phyloP scores from a whole-genome alignment of 768 basidiomycete species.

The Pleurotus ostreatus region DNA sequence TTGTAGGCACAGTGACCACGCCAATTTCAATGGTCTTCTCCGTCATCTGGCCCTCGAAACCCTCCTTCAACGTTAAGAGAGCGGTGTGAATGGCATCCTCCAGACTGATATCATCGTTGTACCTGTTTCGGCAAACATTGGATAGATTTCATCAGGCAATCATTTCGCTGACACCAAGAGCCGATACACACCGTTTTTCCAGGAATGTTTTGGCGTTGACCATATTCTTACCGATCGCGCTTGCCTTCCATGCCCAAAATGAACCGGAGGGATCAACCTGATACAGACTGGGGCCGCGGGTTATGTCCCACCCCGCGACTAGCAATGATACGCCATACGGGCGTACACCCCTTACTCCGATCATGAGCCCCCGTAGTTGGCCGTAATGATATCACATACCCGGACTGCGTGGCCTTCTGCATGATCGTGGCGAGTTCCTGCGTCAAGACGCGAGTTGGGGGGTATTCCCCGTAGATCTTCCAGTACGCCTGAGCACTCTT shows the following conservation, averaged over 20 bases:
- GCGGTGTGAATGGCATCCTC: slow-evolving; percentile 99
- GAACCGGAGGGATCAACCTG: slow-evolving; percentile 99
- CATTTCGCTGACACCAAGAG: slow-evolving; percentile 13
- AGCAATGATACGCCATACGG: slow-evolving; percentile 98
- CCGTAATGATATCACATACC: slow-evolving; percentile 49
- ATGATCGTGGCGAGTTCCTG: slow-evolving; percentile 97
- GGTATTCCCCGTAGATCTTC: slow-evolving; percentile 99
- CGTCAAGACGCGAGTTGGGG: slow-evolving; percentile 91
- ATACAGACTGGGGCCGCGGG: slow-evolving; percentile 94
- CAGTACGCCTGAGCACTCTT: slow-evolving; percentile 99
- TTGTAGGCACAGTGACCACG: slow-evolving; percentile 85
- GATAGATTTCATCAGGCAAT: slow-evolving; percentile 16
- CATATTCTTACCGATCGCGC: slow-evolving; percentile 99
- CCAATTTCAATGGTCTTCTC: slow-evolving; percentile 99
- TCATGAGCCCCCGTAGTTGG: slow-evolving; percentile 26
- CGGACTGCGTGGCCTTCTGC: slow-evolving; percentile 98
- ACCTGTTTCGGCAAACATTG: slow-evolving; percentile 47
- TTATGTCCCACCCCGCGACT: slow-evolving; percentile 94
- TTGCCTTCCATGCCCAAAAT: slow-evolving; percentile 99
- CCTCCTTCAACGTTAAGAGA: slow-evolving; percentile 94
- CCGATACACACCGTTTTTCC: slow-evolving; percentile 81
- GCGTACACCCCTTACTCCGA: slow-evolving; percentile 76
- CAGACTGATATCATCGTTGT: slow-evolving; percentile 97
- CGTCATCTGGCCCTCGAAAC: slow-evolving; percentile 99
- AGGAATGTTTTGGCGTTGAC: slow-evolving; percentile 99